A percentile compares a stretch with the other conserved stretches of the same genome.
phyloP scores from a whole-genome alignment of 495 filamentous ascomycete genomes.

The Pyronema omphalodes region DNA sequence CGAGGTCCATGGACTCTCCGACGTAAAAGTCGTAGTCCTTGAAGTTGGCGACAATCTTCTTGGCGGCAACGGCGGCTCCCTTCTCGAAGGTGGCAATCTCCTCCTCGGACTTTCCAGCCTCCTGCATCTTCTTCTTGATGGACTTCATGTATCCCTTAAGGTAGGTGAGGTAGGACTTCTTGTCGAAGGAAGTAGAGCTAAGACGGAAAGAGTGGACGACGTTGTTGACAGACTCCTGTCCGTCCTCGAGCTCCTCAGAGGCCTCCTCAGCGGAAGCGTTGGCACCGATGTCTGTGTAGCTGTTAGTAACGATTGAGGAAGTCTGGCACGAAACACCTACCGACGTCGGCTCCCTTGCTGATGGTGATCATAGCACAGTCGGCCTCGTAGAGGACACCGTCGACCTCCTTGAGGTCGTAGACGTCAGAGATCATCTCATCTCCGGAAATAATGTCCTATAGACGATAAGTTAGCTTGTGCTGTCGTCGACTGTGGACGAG shows the following conservation, averaged over 20 bases:
- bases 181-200: conserved; percentile 57
- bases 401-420: conserved; percentile 57
- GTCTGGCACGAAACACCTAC: conserved; percentile 30
- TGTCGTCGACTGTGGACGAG: too few species aligned
- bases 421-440: conserved; percentile 96
- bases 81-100: conserved; percentile 60
- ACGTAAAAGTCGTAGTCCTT: conserved; percentile 90
- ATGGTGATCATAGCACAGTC: conserved; percentile 74
- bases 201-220: conserved; percentile 85
- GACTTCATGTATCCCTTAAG: conserved; percentile 87
- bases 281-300: conserved; percentile 59
- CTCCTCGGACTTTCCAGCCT: conserved; percentile 38
- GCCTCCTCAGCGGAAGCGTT: conserved; percentile 89
- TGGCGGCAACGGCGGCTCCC: conserved; percentile 46
- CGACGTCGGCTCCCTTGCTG: conserved; percentile 45
- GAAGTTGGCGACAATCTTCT: conserved; percentile 67
- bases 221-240: conserved; percentile 67
- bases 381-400: conserved; percentile 63
- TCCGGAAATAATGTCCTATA: conserved; percentile 67
- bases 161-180: conserved; percentile 60
- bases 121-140: conserved; percentile 50
- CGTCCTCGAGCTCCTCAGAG: conserved; percentile 51
- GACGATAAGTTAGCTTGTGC: background rate
- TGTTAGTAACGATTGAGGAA: background rate
- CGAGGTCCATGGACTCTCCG: conserved; percentile 74